These are phyloP conservation scores for Lactarius hengduanensis DNA, from an alignment of 768 basidiomycete species.

Conservation along the genomic window DNA sequence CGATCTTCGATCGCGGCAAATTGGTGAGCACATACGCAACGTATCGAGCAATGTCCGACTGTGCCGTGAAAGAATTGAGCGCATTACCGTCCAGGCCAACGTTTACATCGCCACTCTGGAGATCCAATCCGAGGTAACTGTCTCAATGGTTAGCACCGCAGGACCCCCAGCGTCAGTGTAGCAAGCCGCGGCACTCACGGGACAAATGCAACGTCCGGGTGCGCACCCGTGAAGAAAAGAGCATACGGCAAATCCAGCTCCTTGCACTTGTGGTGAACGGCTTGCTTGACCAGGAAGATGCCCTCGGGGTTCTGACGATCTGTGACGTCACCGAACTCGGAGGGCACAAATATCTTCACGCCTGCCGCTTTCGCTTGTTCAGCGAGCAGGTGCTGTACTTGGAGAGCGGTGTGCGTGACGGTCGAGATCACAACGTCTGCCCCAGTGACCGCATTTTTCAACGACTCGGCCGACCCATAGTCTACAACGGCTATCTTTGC, in stretches of 20 bases:
- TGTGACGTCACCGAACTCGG: constrained; percentile 32
- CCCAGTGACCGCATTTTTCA: constrained; percentile 16
- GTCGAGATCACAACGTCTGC: constrained; percentile 22
- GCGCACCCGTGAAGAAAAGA: constrained; percentile 27
- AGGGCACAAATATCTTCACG: constrained; percentile 36
- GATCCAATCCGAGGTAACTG: constrained; percentile 20
- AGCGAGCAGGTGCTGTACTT: constrained; percentile 31
- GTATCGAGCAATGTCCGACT: constrained; percentile 28
- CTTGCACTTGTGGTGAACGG: constrained; percentile 22
- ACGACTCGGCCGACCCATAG: constrained; percentile 21
- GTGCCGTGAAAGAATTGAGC: constrained; percentile 27
- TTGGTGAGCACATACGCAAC: constrained; percentile 27
- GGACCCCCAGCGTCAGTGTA: not conserved
- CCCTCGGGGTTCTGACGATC: constrained; percentile 9
- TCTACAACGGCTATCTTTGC: constrained; percentile 21
- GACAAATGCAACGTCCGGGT: constrained; percentile 14
- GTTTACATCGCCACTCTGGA: constrained; percentile 22
- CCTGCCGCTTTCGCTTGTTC: constrained; percentile 35
- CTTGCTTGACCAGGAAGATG: constrained; percentile 15
- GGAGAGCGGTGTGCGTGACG: constrained; percentile 13
- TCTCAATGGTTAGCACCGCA: not conserved
- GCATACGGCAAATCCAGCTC: constrained; percentile 29
- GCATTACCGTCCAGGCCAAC: constrained; percentile 25
- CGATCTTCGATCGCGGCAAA: constrained; percentile 19
- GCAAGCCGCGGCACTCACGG: constrained; percentile 12